phyloP scores from a whole-genome alignment of 208 protist species.

The Trypanosoma vivax region DNA sequence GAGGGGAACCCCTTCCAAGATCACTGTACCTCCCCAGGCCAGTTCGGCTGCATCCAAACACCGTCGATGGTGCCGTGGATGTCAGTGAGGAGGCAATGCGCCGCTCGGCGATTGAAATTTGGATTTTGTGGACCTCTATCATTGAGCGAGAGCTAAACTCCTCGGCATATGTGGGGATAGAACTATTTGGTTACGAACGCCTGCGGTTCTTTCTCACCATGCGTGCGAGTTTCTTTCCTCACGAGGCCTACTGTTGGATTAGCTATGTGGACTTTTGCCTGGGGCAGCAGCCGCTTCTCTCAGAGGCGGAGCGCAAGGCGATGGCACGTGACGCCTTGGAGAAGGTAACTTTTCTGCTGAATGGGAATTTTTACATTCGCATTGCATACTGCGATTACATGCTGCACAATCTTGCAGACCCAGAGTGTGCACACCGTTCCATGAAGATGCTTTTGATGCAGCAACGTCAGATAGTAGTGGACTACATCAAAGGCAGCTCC shows the following conservation, averaged over 20 bases:
- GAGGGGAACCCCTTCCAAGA: slow-evolving; percentile 11
- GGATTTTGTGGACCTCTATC: slow-evolving; percentile 46
- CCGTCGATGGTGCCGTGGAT: not conserved
- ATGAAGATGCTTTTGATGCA: slow-evolving; percentile 37
- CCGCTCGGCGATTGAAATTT: slow-evolving; percentile 49
- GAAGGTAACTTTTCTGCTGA: slow-evolving; percentile 20
- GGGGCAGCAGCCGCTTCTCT: slow-evolving; percentile 19
- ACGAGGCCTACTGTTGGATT: slow-evolving; percentile 41
- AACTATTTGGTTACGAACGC: slow-evolving; percentile 44
- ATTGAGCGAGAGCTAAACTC: slow-evolving; percentile 32
- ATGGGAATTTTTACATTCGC: slow-evolving; percentile 16
- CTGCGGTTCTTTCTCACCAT: slow-evolving; percentile 47
- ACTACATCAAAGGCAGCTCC: slow-evolving; percentile 29
- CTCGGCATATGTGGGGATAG: slow-evolving; percentile 30
- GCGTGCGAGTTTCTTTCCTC: slow-evolving; percentile 52
- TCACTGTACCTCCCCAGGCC: slow-evolving; percentile 44
- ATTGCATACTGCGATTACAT: slow-evolving; percentile 23
- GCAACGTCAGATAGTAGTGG: slow-evolving; percentile 30
- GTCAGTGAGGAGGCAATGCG: slow-evolving; percentile 15
- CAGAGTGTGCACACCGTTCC: slow-evolving; percentile 17
- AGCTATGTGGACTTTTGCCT: slow-evolving; percentile 21
- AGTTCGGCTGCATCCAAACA: slow-evolving; percentile 10
- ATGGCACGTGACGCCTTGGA: slow-evolving; percentile 15
- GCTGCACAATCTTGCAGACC: slow-evolving; percentile 15
- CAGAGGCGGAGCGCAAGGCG: slow-evolving; percentile 11